phyloP scores from a whole-genome alignment of 2,329 filamentous ascomycete species.

The Ascochyta clinopodiicola region DNA sequence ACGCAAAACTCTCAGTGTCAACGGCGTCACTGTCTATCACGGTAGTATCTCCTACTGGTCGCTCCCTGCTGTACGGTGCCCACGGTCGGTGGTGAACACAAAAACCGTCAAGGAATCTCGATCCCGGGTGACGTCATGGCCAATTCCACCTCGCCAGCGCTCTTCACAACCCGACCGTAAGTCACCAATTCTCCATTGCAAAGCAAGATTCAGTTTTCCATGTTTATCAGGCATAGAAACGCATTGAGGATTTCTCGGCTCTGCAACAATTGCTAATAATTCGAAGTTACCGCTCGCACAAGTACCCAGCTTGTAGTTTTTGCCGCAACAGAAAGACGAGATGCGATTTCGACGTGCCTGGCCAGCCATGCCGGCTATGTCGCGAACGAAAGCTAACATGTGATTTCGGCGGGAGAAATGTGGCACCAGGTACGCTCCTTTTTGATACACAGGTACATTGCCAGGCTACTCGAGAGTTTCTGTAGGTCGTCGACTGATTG shows the following conservation, averaged over 20 bases:
- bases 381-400: slow-evolving; percentile 20
- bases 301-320: slow-evolving; percentile 20
- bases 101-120: not conserved
- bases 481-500: not conserved
- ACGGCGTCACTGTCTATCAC: not conserved
- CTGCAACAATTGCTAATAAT: not conserved
- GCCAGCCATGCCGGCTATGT: slow-evolving; percentile 24
- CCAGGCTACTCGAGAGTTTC: not conserved
- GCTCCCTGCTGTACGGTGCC: too few species aligned
- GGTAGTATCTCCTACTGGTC: too few species aligned
- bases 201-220: not conserved
- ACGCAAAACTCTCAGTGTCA: not conserved
- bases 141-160: not conserved
- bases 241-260: not conserved
- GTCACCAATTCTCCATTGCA: not conserved
- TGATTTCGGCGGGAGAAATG: slow-evolving; percentile 1
- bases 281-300: slow-evolving; percentile 17
- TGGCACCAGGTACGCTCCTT: not conserved
- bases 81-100: not conserved
- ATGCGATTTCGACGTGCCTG: slow-evolving; percentile 24
- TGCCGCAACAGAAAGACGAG: slow-evolving; percentile 24
- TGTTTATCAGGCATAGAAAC: not conserved
- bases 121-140: slow-evolving; percentile 1
- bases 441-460: not conserved
- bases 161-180: slow-evolving; percentile 15